Conservation (phyloP, 148 eudicot species). For the Mesembryanthemum crystallinum region DNA sequence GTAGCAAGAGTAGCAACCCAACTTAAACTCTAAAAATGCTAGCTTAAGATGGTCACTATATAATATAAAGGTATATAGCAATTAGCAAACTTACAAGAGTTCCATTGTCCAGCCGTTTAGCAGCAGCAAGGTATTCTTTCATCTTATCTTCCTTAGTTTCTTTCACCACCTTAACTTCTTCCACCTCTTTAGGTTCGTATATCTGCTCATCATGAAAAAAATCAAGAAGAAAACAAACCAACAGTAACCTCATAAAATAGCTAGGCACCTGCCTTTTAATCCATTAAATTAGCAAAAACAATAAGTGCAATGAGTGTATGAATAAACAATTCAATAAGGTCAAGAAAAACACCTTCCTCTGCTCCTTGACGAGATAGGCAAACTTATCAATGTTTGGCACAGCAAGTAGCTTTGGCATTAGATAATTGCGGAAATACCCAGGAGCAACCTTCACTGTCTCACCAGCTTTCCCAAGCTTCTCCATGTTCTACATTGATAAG, state of each 20-base stretch:
- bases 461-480: constrained; percentile 89
- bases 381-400: constrained; percentile 91
- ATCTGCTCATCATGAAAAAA: constrained; percentile 39
- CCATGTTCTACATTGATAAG: constrained; percentile 48
- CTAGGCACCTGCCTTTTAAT: background rate
- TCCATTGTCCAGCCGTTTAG: constrained; percentile 54
- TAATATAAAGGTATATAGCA: constrained; percentile 1
- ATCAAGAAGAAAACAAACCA: background rate
- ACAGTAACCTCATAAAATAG: background rate
- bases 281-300: background rate
- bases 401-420: constrained; percentile 93
- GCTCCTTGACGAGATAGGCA: constrained; percentile 69
- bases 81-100: constrained; percentile 59
- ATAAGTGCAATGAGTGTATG: background rate
- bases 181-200: constrained; percentile 67
- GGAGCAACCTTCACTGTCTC: constrained; percentile 94
- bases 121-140: constrained; percentile 64
- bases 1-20: background rate
- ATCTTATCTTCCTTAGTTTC: constrained; percentile 54
- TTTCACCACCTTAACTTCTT: constrained; percentile 68
- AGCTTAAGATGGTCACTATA: background rate
- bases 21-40: background rate
- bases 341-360: constrained; percentile 67
- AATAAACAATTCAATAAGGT: background rate
- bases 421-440: constrained; percentile 81